phyloP scores from a whole-genome alignment of 306 rosid species.

The Gastrolobium bilobum region DNA sequence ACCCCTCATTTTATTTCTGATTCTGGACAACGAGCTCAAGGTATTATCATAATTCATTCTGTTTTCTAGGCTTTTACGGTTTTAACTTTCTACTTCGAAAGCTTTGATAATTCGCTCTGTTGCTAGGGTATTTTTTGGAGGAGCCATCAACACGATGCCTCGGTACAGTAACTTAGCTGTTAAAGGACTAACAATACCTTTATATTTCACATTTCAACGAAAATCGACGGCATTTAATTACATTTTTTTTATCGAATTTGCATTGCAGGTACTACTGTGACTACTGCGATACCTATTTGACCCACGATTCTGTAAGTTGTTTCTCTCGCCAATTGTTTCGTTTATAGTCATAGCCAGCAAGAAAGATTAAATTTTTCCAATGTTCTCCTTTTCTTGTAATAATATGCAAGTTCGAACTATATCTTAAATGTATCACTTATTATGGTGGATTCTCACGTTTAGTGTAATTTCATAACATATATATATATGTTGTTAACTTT shows the following conservation, averaged over 20 bases:
- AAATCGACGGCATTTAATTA: neutral
- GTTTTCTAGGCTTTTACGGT: neutral
- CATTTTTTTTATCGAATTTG: neutral
- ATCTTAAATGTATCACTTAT: neutral
- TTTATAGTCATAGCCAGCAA: neutral
- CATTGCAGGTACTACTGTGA: conserved; percentile 81
- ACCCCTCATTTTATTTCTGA: neutral
- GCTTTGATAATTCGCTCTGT: neutral
- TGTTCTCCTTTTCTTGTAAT: neutral
- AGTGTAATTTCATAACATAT: neutral
- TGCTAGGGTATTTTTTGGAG: conserved; percentile 34
- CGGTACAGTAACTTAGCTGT: conserved; percentile 35
- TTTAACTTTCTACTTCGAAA: neutral
- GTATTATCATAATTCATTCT: neutral
- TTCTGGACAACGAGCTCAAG: neutral
- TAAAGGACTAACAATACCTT: neutral
- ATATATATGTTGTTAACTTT: conserved; percentile 13
- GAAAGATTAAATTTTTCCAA: neutral
- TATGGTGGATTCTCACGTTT: neutral
- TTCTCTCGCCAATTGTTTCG: neutral
- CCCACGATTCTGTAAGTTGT: conserved; percentile 82
- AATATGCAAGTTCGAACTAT: neutral
- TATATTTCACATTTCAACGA: conserved; percentile 9
- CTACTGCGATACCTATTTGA: conserved; percentile 86
- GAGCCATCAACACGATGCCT: conserved; percentile 42